These are phyloP conservation scores for Malus orientalis DNA, from an alignment of 306 rosid genomes.

Conservation along the genomic window DNA sequence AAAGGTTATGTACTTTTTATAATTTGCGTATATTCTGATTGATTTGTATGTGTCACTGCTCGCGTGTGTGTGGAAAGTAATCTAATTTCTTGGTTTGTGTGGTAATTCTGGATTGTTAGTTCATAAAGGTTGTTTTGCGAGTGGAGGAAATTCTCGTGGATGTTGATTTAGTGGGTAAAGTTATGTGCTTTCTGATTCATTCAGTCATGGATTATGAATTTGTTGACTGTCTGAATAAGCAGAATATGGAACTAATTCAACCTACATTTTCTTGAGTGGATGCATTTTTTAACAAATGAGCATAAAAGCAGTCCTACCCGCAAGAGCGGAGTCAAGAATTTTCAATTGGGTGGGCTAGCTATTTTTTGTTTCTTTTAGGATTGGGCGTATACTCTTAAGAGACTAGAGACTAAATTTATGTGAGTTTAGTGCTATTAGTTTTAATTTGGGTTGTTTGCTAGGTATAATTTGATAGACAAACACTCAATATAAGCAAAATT, in stretches of 20 bases:
- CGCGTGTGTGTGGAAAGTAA: neutral
- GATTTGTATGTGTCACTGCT: neutral
- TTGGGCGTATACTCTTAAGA: too few species aligned
- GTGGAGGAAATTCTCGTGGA: conserved; percentile 2
- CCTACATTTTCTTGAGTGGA: neutral
- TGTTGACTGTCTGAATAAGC: neutral
- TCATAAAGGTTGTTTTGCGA: neutral
- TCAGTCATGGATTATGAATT: neutral
- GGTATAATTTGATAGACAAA: neutral
- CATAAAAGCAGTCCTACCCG: neutral
- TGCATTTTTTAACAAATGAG: neutral
- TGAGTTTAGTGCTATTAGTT: neutral
- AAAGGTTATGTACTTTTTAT: neutral
- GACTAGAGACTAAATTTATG: too few species aligned
- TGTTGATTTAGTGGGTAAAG: neutral
- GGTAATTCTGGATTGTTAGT: neutral
- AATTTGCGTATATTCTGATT: neutral
- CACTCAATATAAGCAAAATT: neutral
- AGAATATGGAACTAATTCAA: neutral
- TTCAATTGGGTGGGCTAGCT: neutral
- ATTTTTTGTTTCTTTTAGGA: neutral
- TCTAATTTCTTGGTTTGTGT: neutral
- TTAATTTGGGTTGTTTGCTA: neutral
- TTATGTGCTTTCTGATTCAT: neutral
- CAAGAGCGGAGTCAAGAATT: neutral